phyloP scores from a whole-genome alignment of 2,329 filamentous ascomycete species.

The Domatiomyces globalis region DNA sequence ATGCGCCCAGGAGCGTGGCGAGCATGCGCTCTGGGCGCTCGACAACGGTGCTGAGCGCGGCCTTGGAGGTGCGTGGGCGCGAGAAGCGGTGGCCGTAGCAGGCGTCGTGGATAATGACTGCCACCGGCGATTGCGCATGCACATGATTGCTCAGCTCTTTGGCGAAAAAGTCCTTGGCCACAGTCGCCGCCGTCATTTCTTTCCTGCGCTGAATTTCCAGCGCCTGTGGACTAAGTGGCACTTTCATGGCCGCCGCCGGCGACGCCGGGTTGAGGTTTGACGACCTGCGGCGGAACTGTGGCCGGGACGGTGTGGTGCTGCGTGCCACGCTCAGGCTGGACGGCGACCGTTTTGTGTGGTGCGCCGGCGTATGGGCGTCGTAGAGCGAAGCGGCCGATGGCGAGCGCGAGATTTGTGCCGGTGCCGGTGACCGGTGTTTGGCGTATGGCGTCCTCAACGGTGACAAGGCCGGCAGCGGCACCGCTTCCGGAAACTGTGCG shows the following conservation, averaged over 20 bases:
- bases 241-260: conserved; percentile 28
- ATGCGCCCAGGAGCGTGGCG: conserved; percentile 67
- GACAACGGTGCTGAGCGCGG: conserved; percentile 64
- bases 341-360: conserved; percentile 7
- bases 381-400: too few species aligned
- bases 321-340: conserved; percentile 14
- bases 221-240: conserved; percentile 23
- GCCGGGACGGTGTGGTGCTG: conserved; percentile 14
- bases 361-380: too few species aligned
- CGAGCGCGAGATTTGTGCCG: too few species aligned
- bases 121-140: conserved; percentile 41
- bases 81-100: conserved; percentile 92
- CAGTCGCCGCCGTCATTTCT: conserved; percentile 36
- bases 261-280: conserved; percentile 30
- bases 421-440: neutral
- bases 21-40: conserved; percentile 85
- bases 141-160: conserved; percentile 55
- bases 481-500: neutral
- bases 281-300: conserved; percentile 22
- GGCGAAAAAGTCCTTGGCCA: conserved; percentile 56
- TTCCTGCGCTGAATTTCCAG: neutral
- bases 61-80: conserved; percentile 61
- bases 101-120: conserved; percentile 81
- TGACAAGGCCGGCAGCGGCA: conserved; percentile 10
- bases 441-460: conserved; percentile 9